Evolutionary conservation across 768 basidiomycete species (phyloP).

Genomic region (Podaxis carcinomalis): DNA sequence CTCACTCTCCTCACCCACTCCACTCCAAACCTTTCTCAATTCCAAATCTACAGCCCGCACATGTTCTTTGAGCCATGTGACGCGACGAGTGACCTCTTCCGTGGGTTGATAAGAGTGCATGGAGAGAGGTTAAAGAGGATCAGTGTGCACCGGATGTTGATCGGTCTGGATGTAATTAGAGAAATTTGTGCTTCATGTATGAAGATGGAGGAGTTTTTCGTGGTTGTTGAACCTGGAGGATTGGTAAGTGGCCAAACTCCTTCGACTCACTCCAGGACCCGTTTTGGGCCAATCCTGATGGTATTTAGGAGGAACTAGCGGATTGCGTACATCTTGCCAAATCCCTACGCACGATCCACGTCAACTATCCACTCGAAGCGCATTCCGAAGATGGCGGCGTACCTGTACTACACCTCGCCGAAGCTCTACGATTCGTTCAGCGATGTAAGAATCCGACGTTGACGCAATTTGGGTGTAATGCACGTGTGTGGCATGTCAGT

Average conservation of each 20-base stretch:
- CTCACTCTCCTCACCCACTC: conserved; percentile 33
- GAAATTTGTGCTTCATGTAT: conserved; percentile 53
- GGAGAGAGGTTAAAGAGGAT: conserved; percentile 48
- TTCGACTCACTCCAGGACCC: background rate
- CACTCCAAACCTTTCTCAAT: conserved; percentile 42
- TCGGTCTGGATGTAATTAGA: conserved; percentile 44
- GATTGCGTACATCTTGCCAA: conserved; percentile 39
- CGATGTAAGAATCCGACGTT: conserved; percentile 46
- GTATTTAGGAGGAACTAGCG: conserved; percentile 34
- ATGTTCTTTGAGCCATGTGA: conserved; percentile 29
- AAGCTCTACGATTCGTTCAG: conserved; percentile 41
- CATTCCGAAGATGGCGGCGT: conserved; percentile 17
- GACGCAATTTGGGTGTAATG: conserved; percentile 62
- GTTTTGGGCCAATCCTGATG: background rate
- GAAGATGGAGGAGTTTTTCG: conserved; percentile 58
- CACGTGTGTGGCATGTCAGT: conserved; percentile 66
- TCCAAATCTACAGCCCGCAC: conserved; percentile 58
- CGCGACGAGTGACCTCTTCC: conserved; percentile 47
- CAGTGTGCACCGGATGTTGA: conserved; percentile 60
- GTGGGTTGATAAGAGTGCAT: conserved; percentile 44
- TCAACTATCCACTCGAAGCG: conserved; percentile 44
- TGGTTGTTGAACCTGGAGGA: conserved; percentile 44
- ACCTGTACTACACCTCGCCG: conserved; percentile 26
- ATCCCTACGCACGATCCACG: conserved; percentile 53
- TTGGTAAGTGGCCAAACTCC: conserved; percentile 32